phyloP scores from a whole-genome alignment of 1,284 basidiomycete genomes.

The Ganoderma meredithae region DNA sequence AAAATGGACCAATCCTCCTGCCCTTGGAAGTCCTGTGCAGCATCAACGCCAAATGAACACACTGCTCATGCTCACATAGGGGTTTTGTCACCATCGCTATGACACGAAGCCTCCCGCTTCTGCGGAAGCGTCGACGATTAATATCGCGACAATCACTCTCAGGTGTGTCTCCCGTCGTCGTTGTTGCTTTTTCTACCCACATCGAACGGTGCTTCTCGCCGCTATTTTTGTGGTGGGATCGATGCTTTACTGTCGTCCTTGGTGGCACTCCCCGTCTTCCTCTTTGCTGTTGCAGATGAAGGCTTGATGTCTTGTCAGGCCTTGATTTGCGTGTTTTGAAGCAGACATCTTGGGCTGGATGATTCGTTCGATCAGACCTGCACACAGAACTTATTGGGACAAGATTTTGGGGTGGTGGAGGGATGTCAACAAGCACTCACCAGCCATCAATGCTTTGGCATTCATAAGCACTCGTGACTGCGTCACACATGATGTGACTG shows the following conservation, averaged over 20 bases:
- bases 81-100: not conserved
- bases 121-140: slow-evolving; percentile 1
- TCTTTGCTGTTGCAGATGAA: not conserved
- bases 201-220: not conserved
- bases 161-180: not conserved
- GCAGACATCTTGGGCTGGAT: not conserved
- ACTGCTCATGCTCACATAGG: not conserved
- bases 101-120: not conserved
- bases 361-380: not conserved
- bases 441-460: not conserved
- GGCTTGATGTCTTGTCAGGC: not conserved
- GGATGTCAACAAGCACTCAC: not conserved
- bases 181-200: not conserved
- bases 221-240: not conserved
- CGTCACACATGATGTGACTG: slow-evolving; percentile 1
- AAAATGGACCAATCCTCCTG: not conserved
- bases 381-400: slow-evolving; percentile 6
- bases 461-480: not conserved
- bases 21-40: not conserved
- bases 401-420: not conserved
- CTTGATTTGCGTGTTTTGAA: not conserved
- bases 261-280: slow-evolving; percentile 2
- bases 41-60: not conserved
- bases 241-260: not conserved
- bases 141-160: not conserved